Evolutionary conservation across 176 grass and related monocot species (phyloP).

Genomic region (Typha latifolia): DNA sequence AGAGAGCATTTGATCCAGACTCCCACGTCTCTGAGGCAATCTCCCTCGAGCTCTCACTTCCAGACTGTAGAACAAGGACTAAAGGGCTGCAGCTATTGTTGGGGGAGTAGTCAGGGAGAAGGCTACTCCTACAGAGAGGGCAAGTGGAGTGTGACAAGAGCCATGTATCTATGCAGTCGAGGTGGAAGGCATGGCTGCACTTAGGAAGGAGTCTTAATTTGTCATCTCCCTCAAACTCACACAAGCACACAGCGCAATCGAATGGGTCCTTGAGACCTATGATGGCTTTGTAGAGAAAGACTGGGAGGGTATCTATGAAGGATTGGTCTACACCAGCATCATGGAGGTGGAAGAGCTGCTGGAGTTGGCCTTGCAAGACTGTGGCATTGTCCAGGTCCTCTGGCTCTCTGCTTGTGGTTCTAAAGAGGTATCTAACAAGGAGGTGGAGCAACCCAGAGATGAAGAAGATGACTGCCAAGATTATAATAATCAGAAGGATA

Average conservation of each 20-base stretch:
- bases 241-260: conserved; percentile 91
- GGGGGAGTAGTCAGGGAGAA: conserved; percentile 52
- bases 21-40: conserved; percentile 40
- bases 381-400: conserved; percentile 43
- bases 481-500: conserved; percentile 57
- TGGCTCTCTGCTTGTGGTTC: conserved; percentile 12
- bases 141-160: conserved; percentile 91
- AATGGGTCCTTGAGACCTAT: conserved; percentile 75
- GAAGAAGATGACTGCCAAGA: conserved; percentile 78
- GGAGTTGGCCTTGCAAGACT: conserved; percentile 79
- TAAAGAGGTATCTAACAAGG: conserved; percentile 48
- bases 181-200: conserved; percentile 96
- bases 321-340: conserved; percentile 89
- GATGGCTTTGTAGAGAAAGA: conserved; percentile 69
- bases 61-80: conserved; percentile 66
- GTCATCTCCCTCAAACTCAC: conserved; percentile 73
- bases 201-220: conserved; percentile 74
- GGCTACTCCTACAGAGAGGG: conserved; percentile 66
- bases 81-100: conserved; percentile 42
- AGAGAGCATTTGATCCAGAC: conserved; percentile 16
- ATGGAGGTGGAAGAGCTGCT: conserved; percentile 93
- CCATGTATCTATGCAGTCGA: conserved; percentile 91
- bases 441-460: conserved; percentile 74
- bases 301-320: conserved; percentile 84
- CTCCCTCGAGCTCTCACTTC: conserved; percentile 44